Conservation (phyloP, 805 yeast species). For the Zygosaccharomyces kombuchaensis region DNA sequence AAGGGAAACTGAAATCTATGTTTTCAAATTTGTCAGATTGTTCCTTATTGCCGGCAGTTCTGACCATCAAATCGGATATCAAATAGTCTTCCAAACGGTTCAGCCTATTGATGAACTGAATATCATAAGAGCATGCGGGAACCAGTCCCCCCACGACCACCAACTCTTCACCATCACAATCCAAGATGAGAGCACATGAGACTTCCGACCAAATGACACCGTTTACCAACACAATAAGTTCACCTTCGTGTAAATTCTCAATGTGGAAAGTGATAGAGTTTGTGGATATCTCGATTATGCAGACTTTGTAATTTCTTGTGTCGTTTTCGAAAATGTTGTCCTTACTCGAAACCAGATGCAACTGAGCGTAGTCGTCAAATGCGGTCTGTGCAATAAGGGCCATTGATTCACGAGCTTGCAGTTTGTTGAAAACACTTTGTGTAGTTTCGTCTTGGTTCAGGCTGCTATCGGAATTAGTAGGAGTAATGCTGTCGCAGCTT, state of each 20-base stretch:
- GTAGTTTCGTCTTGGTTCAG: conserved; percentile 9
- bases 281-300: conserved; percentile 49
- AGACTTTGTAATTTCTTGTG: conserved; percentile 34
- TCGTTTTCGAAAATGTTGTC: conserved; percentile 31
- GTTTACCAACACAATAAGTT: conserved; percentile 48
- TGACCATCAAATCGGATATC: conserved; percentile 39
- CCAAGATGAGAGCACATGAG: conserved; percentile 40
- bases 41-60: conserved; percentile 32
- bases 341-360: conserved; percentile 26
- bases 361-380: conserved; percentile 29
- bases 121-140: conserved; percentile 60
- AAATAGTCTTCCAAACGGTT: conserved; percentile 34
- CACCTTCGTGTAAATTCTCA: conserved; percentile 41
- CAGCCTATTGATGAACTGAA: conserved; percentile 41
- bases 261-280: conserved; percentile 50
- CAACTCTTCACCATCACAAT: conserved; percentile 43
- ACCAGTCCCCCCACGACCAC: conserved; percentile 62
- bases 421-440: conserved; percentile 32
- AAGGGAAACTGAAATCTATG: conserved; percentile 34
- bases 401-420: conserved; percentile 34
- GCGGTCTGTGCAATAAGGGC: conserved; percentile 35
- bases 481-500: conserved; percentile 12
- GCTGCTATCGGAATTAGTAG: conserved; percentile 14
- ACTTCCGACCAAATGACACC: conserved; percentile 70
- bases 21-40: conserved; percentile 19